These are phyloP conservation scores for Cladochytrium replicatum DNA, from an alignment of 192 early-diverging fungal species.

Conservation along the genomic window DNA sequence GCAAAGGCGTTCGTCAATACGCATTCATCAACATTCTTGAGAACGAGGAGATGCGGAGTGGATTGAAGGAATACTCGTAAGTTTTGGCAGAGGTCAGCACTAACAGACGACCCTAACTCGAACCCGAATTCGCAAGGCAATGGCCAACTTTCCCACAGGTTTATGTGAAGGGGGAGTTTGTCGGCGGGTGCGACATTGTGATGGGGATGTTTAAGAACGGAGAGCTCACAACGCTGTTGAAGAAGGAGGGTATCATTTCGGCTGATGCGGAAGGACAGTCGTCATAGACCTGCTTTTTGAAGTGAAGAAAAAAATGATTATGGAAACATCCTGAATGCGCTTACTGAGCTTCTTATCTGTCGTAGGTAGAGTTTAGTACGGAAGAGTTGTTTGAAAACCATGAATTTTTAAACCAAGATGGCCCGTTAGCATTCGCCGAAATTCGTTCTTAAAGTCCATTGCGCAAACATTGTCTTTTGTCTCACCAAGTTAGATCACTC, in stretches of 20 bases:
- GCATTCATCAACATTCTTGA: conserved; percentile 75
- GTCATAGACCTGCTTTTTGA: too few relatives aligned
- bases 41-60: conserved; percentile 82
- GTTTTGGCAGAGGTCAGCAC: conserved; percentile 11
- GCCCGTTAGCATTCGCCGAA: too few relatives aligned
- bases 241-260: conserved; percentile 60
- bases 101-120: background rate
- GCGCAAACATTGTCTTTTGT: too few relatives aligned
- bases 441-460: too few relatives aligned
- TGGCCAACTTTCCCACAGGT: conserved; percentile 98
- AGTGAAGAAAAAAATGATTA: too few relatives aligned
- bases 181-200: conserved; percentile 91
- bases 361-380: too few relatives aligned
- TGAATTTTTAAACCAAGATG: too few relatives aligned
- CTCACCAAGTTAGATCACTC: too few relatives aligned
- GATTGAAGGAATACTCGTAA: conserved; percentile 86
- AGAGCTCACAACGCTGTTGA: conserved; percentile 70
- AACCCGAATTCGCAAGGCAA: conserved; percentile 7
- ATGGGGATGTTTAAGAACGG: conserved; percentile 81
- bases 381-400: too few relatives aligned
- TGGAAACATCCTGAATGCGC: too few relatives aligned
- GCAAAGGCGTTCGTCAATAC: conserved; percentile 65
- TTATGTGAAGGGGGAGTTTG: conserved; percentile 90
- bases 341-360: too few relatives aligned
- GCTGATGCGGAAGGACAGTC: too few relatives aligned